Base-by-base conservation (phyloP, 1,139 yeast genomes). In the Blastobotrys persicus region DNA sequence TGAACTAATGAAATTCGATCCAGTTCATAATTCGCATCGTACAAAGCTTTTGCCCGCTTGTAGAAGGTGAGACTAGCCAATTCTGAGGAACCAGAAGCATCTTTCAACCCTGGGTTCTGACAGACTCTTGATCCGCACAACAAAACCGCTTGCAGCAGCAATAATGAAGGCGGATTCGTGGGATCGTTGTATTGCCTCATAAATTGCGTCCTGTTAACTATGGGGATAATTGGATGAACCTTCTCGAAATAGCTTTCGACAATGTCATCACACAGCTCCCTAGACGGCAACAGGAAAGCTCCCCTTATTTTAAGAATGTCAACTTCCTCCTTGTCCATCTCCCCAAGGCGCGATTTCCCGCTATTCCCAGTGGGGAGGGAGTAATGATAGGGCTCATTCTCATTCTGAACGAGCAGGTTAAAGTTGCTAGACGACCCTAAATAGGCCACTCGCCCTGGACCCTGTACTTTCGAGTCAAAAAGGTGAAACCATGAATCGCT, bases 11-110 rank as follows among this genome's bases (percentile, higher is more conserved):
- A 74, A 3, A 84, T 75, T 1, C 89, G 84, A 59, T 85, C 91
- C 48, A 78, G 74, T 66, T 87, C 95, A 60, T 82, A 81, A 55
- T 81, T 81, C 1, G 85, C 78, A 60, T 86, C 94, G 63, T 79
- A 86, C 31, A 87, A 68, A 0, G 89, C 84, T 66, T 85, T 85
- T 2, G 92, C 94, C 32, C 95, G 76, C 61, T 85, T 79, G 69
- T 83, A 85, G 55, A 87, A 80, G 0, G 91, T 79, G 53, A 80
- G 71, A 47, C 82, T 75, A 1, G 88, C 85, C 52, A 79, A 69
- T 53, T 78, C 76, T 38, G 78, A 73, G 28, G 84, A 75, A 7
- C 84, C 85, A 48, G 72, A 72, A 5, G 76, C 65, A 58, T 84
- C 89, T 44, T 75, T 68, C 26, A 85, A 67, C 7, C 77, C 73